Base-by-base conservation (phyloP, 208 protist genomes). In the Acanthamoeba lenticulata region DNA sequence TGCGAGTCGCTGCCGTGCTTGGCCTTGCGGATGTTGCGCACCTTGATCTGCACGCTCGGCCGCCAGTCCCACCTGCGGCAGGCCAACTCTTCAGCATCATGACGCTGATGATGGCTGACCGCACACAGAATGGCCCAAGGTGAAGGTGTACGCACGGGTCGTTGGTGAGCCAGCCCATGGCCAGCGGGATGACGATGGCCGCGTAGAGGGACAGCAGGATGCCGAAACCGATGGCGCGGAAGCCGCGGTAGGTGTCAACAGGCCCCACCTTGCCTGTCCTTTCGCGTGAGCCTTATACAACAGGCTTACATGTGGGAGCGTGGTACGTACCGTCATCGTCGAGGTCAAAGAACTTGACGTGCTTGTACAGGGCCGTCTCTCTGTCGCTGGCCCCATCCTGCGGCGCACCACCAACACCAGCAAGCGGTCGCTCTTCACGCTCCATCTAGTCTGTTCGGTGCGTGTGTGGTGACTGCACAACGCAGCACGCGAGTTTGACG, bases 1-100 rank as follows among this genome's bases (percentile, higher is more conserved):
- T 57, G 77, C 44, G 77, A 57, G 44, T 86, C 77, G 77, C 77
- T 86, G 77, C 77, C 77, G 77, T 86, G 77, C n/a, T 32, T 45
- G 15, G 44, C 45, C 38, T 57, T 47, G 45, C 32, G 77, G 24
- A 86, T 57, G 77, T 86, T 86, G 38, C 45, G 45, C 77, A 57
- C 45, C 44, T 86, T 57, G 29, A 86, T 55, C n/a, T 47, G 21
- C 38, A 57, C 11, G 44, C 44, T 86, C n/a, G 77, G 77, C 77
- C 77, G 52, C 77, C 77, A 86, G 77, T 86, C 34, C 65, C 65
- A 74, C 65, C 65, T 74, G 11, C 29, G 5, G 47, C 47, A 55
- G 17, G 5, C 47, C 17, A 9, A 55, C 47, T 27, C 0, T 72
- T 11, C 13, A 27, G 27, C 11, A 1, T 11, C 62, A 72, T 27